Base-by-base conservation (phyloP, 192 early-diverging fungal genomes). In the Linnemannia zychae region DNA sequence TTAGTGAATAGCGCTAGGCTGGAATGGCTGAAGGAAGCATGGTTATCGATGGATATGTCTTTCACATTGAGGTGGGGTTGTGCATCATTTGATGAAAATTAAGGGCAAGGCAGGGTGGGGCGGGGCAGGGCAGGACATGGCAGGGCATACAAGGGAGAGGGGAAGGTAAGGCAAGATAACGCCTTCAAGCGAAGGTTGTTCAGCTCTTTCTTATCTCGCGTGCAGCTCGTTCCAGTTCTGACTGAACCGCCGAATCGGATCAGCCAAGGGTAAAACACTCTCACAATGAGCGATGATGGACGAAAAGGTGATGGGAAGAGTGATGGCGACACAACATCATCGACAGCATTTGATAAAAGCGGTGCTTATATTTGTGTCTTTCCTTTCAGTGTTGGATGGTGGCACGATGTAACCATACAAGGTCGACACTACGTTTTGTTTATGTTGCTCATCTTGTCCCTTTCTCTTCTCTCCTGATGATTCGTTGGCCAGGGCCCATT, bases 381-480 rank as follows among this genome's bases (percentile, higher is more conserved):
- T 44, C 40, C 40, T 31, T 7, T 0, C 24, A 31, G n/a, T 28
- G 53, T 57, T 63, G 57, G 57, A 63, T 63, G 57, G 57, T 63
- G 57, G 28, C 57, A 63, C 57, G 57, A 63, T 63, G 57, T 63
- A 63, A 63, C 57, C 57, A 31, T 33, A 63, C 57, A 63, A 63
- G 57, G 24, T 9, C 13, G n/a, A 63, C 57, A 16, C 28, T 63
- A 31, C 9, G 24, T 63, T 22, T n/a, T 28, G 12, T 12, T 63
- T 63, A 31, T 63, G 28, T 31, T 36, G 13, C 57, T 63, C 57
- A n/a, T 15, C 28, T n/a, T n/a, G n/a, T n/a, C n/a, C n/a, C n/a
- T 63, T 31, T 63, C 31, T 33, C 24, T 20, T 4, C 3, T 63
- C 1, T 31, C 24, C 57, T 63, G 24, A 63, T 63, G 24, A 28